Base-by-base conservation (phyloP, 129 eudicot genomes). In the Pittosporum tobira region DNA sequence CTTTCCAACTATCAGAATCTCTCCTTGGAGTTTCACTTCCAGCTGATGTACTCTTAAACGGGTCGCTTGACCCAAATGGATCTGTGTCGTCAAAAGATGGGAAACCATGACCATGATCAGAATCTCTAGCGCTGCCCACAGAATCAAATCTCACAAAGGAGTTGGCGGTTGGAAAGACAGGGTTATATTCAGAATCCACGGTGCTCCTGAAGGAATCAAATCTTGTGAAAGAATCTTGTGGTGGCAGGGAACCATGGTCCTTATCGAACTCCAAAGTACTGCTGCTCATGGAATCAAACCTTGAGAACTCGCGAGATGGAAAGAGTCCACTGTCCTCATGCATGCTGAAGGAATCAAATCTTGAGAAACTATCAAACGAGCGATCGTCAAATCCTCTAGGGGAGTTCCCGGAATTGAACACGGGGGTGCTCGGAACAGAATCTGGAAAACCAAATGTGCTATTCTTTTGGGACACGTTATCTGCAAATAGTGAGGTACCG, bases 341-440 rank as follows among this genome's bases (percentile, higher is more conserved):
- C 71, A 50, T 59, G 73, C 62, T 46, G 43, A 77, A 77, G 49
- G 82, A 71, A 34, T 77, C 82, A 26, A 72, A 72, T 67, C 82
- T 77, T 1, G 82, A 63, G 48, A 69, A 68, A 54, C 64, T 73
- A 76, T 75, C 78, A 30, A 76, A 79, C 4, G 81, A 73, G 44
- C 66, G 67, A 23, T 80, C 80, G 59, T 67, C 54, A 57, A 66
- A 67, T 46, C 69, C 71, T 48, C 51, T 49, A 26, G 87, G 87
- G 51, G 87, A 72, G 75, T 70, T 77, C 25, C 66, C 63, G 20
- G 77, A 71, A 46, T 77, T 77, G 61, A 72, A 81, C 22, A 72
- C 64, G 44, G 96, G 93, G 36, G 97, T 88, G 73, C 94, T 72
- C 14, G 90, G 90, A 43, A 84, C 87, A 52, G 96, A 88, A 59